Percentiles rank a stretch among this genome's conserved stretches.
phyloP scores from a whole-genome alignment of 192 early-diverging fungal genomes.

The Phlyctochytrium bullatum region DNA sequence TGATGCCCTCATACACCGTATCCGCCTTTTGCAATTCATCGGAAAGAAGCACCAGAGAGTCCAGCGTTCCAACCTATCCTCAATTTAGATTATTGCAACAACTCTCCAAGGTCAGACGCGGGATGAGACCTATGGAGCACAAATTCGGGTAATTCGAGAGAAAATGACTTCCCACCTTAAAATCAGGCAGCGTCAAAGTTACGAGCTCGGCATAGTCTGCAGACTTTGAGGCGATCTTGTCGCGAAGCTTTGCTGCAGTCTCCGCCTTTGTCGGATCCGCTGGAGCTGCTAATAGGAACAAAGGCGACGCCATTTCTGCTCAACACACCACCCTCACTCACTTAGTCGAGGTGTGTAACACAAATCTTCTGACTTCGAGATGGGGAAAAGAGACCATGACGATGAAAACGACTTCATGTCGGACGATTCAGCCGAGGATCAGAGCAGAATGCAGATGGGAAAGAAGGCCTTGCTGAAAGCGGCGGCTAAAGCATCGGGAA shows the following conservation, averaged over 20 bases:
- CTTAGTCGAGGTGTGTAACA: neutral
- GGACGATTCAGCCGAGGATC: neutral
- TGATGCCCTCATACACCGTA: slow-evolving; percentile 66
- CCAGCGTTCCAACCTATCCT: slow-evolving; percentile 88
- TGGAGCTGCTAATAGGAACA: slow-evolving; percentile 78
- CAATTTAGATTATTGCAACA: neutral
- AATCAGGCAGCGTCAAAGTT: slow-evolving; percentile 83
- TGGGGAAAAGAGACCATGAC: neutral
- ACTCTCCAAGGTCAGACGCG: neutral
- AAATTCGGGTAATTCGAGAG: no score
- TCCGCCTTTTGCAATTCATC: slow-evolving; percentile 94
- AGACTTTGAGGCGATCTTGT: slow-evolving; percentile 59
- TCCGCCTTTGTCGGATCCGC: slow-evolving; percentile 76
- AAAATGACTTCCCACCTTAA: no score
- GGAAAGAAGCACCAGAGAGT: slow-evolving; percentile 87
- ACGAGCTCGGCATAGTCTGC: slow-evolving; percentile 78
- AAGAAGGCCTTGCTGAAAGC: slow-evolving; percentile 24
- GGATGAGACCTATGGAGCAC: no score
- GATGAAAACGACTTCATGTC: slow-evolving; percentile 18
- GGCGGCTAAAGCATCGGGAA: neutral
- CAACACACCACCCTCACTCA: neutral
- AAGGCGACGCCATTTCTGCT: slow-evolving; percentile 16
- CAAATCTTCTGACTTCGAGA: neutral
- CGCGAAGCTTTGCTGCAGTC: slow-evolving; percentile 66
- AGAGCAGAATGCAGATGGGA: neutral